phyloP scores from a whole-genome alignment of 2,329 filamentous ascomycete genomes.

The Colletotrichum trifolii region DNA sequence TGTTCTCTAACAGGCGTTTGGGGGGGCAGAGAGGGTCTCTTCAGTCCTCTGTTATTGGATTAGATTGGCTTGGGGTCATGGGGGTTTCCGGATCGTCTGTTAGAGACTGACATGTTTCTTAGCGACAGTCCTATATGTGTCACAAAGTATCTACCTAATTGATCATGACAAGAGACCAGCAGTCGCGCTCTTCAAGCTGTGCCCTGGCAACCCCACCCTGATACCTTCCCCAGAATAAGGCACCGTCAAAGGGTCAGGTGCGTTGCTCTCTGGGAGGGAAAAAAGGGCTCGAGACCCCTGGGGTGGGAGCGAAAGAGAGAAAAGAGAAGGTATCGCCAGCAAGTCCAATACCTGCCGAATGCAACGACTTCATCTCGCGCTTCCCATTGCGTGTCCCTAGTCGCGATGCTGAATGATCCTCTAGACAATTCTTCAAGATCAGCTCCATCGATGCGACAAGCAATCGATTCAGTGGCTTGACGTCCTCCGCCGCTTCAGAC shows the following conservation, averaged over 20 bases:
- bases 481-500: no score
- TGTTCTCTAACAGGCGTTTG: constrained; percentile 1
- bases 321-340: no score
- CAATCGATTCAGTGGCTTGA: no score
- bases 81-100: neutral
- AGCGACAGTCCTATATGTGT: no score
- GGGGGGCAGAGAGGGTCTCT: constrained; percentile 26
- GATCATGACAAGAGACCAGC: no score
- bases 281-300: constrained; percentile 2
- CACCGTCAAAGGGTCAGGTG: constrained; percentile 4
- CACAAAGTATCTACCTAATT: no score
- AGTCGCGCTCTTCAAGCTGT: no score
- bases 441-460: no score
- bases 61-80: constrained; percentile 22
- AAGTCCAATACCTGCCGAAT: constrained; percentile 3
- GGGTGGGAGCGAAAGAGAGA: neutral
- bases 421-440: no score
- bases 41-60: constrained; percentile 33
- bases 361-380: constrained; percentile 7
- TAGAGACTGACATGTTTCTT: no score
- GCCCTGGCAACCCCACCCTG: constrained; percentile 7
- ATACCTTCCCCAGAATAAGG: constrained; percentile 28
- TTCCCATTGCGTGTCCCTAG: constrained; percentile 17
- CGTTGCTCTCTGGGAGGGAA: neutral
- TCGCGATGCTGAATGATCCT: neutral